phyloP scores from a whole-genome alignment of 768 basidiomycete species.

The Roridomyces roridus region DNA sequence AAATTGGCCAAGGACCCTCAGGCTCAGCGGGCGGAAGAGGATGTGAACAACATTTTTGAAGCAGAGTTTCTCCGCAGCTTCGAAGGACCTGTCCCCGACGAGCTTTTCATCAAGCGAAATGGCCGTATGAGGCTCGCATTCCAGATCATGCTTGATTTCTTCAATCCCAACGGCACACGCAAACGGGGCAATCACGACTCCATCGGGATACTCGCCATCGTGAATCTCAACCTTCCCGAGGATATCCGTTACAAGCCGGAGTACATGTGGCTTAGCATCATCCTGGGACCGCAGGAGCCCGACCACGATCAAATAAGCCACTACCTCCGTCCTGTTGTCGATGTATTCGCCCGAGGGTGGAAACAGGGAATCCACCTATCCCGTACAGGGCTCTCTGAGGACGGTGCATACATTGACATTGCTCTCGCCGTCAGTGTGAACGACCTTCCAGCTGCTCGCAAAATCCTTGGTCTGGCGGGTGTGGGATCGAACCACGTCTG shows the following conservation, averaged over 20 bases:
- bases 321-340: slow-evolving; percentile 34
- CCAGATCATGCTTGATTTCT: slow-evolving; percentile 34
- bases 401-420: neutral
- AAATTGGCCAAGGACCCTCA: neutral
- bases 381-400: slow-evolving; percentile 9
- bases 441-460: slow-evolving; percentile 35
- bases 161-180: slow-evolving; percentile 34
- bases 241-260: slow-evolving; percentile 35
- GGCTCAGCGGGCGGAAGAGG: neutral
- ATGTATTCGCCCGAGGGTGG: slow-evolving; percentile 28
- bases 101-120: slow-evolving; percentile 28
- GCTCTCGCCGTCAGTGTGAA: slow-evolving; percentile 28
- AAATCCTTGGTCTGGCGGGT: slow-evolving; percentile 30
- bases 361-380: slow-evolving; percentile 18
- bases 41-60: slow-evolving; percentile 29
- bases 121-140: slow-evolving; percentile 28
- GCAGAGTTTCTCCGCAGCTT: slow-evolving; percentile 35
- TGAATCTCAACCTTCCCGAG: slow-evolving; percentile 36
- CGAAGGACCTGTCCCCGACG: slow-evolving; percentile 27
- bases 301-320: slow-evolving; percentile 30
- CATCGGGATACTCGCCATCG: slow-evolving; percentile 33
- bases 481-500: slow-evolving; percentile 32
- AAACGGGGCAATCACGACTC: too few relatives aligned
- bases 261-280: slow-evolving; percentile 37
- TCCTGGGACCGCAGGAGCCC: slow-evolving; percentile 36